phyloP scores from a whole-genome alignment of 2,329 filamentous ascomycete species.

The Bipolaris cookei region DNA sequence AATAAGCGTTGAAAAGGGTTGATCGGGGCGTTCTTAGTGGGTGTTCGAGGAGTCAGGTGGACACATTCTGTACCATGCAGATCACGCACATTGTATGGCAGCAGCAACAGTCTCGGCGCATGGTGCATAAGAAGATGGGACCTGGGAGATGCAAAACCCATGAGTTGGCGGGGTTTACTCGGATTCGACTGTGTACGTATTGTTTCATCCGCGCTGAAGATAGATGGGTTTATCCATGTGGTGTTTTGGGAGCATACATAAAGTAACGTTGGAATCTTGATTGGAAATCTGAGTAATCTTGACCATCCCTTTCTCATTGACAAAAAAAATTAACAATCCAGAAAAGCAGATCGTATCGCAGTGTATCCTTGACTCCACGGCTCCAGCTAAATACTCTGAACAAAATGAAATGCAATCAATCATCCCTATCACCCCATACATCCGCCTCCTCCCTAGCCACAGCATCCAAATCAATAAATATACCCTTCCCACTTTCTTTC shows the following conservation, averaged over 20 bases:
- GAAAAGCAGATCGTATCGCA: neutral
- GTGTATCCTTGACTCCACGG: neutral
- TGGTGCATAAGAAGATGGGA: neutral
- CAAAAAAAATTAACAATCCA: neutral
- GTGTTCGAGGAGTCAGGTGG: neutral
- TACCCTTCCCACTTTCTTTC: constrained; percentile 18
- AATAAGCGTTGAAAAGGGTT: constrained; percentile 1
- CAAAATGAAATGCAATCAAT: constrained; percentile 6
- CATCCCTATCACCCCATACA: constrained; percentile 45
- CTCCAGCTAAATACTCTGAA: neutral
- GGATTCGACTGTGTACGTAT: neutral
- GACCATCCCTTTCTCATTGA: neutral
- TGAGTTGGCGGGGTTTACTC: constrained; percentile 1
- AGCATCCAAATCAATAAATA: constrained; percentile 43
- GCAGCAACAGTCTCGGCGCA: constrained; percentile 3
- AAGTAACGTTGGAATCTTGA: constrained; percentile 1
- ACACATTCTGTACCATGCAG: neutral
- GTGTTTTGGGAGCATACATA: constrained; percentile 11
- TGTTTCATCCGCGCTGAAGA: neutral
- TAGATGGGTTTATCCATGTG: neutral
- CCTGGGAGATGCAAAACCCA: neutral
- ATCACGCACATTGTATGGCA: neutral
- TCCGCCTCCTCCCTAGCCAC: constrained; percentile 46
- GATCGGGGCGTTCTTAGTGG: neutral
- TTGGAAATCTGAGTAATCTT: neutral